Evolutionary conservation across 768 basidiomycete genomes (phyloP), one percentile per base, ranked within the genome.

Genomic region (Pisolithus tinctorius): DNA sequence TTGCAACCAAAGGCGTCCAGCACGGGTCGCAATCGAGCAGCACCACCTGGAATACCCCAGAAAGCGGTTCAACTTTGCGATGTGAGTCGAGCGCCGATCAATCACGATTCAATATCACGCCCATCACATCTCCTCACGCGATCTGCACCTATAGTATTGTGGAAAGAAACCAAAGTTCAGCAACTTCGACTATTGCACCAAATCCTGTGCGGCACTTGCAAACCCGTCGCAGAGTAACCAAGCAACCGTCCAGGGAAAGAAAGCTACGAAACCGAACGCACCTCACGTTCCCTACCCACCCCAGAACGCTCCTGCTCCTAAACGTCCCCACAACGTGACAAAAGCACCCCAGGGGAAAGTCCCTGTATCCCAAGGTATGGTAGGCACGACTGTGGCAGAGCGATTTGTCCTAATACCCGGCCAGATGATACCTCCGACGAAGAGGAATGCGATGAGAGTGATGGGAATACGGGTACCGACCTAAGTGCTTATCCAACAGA

Each of bases 141-240:
- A 45, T 45, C 27, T 45, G 14, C 43, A 4, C 62, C 58, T 55
- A 25, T 43, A 68, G 66, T 34, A 66, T 34, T 85, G 84, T 62
- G 76, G 80, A 56, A 76, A 78, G 67, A 82, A 79, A 55, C 79
- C 81, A 10, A 85, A 81, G 65, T 80, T 74, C 68, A 75, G 70
- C 51, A 72, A 71, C 56, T 80, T 78, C 59, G 77, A 83, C 48
- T 84, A 74, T 62, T 85, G 84, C 53, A 77, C 82, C 42, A 83
- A 81, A 73, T 77, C 75, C 38, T 84, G 84, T 60, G 82, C 81
- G 9, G 68, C 74, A 1, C 58, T 69, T n/a, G 81, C 80, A 4
- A 67, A 64, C 29, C 59, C 67, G 10, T 48, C 38, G 11, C 65
- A 53, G 31, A 41, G 45, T 39, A 63, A 56, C 48, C 62, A 47